A percentile compares a stretch with the other conserved stretches of the same genome.
Evolutionary conservation across 2,329 filamentous ascomycete genomes (phyloP).

Genomic region (Fusarium mundagurra): DNA sequence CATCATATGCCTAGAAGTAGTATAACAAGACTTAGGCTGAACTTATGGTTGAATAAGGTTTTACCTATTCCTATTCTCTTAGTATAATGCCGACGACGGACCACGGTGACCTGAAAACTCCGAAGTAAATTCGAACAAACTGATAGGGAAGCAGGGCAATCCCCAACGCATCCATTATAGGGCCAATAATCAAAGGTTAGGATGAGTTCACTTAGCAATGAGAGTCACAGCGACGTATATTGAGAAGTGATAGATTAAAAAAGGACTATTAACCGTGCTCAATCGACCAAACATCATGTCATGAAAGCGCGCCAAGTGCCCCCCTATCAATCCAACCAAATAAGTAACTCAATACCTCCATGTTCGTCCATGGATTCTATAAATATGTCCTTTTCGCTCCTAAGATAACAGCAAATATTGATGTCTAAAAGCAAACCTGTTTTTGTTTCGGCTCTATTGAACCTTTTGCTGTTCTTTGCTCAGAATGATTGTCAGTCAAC

Average conservation of each 20-base stretch:
- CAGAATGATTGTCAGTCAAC: neutral
- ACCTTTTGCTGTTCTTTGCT: neutral
- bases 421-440: slow-evolving; percentile 1
- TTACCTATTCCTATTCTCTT: neutral
- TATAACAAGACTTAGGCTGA: neutral
- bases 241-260: slow-evolving; percentile 6
- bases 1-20: neutral
- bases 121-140: neutral
- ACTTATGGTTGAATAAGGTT: neutral
- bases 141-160: neutral
- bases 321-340: neutral
- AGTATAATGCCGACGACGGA: neutral
- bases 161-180: neutral
- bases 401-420: neutral
- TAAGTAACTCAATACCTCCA: neutral
- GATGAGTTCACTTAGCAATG: neutral
- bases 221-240: neutral
- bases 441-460: neutral
- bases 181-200: neutral
- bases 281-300: slow-evolving; percentile 8
- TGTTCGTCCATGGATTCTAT: slow-evolving; percentile 15
- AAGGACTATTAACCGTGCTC: slow-evolving; percentile 2
- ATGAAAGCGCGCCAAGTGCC: slow-evolving; percentile 12
- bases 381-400: neutral
- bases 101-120: neutral